Conservation (phyloP, 1,284 basidiomycete species). For the Fomitopsis palustris region DNA sequence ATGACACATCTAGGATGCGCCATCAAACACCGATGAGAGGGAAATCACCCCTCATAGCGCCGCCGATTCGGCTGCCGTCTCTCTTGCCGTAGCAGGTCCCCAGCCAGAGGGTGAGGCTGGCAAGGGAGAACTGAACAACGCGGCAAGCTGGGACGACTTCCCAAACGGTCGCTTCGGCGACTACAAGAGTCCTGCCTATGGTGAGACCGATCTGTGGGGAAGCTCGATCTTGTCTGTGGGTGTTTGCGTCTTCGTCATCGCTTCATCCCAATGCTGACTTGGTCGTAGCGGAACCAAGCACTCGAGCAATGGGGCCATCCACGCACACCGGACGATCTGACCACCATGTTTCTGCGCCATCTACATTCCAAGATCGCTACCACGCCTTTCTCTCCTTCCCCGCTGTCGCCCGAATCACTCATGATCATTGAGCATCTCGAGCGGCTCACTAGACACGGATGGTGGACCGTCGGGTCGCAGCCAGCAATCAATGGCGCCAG, state of each 20-base stretch:
- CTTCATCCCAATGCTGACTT: background rate
- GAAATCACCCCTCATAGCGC: constrained; percentile 62
- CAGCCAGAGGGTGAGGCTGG: constrained; percentile 52
- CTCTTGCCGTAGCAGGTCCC: constrained; percentile 36
- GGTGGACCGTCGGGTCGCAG: constrained; percentile 98
- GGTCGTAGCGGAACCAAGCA: constrained; percentile 58
- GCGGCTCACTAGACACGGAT: constrained; percentile 69
- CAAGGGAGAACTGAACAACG: constrained; percentile 70
- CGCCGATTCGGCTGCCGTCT: constrained; percentile 50
- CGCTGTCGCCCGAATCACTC: constrained; percentile 83
- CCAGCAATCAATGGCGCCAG: constrained; percentile 84
- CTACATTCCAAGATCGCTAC: constrained; percentile 67
- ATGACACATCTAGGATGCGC: constrained; percentile 16
- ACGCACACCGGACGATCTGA: constrained; percentile 67
- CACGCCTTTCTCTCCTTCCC: constrained; percentile 89
- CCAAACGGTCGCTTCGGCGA: constrained; percentile 99
- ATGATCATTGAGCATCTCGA: constrained; percentile 81
- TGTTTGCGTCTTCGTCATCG: background rate
- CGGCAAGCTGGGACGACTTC: constrained; percentile 94
- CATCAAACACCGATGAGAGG: constrained; percentile 33
- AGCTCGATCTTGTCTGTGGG: constrained; percentile 53
- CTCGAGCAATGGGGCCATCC: constrained; percentile 84
- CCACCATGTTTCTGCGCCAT: constrained; percentile 76
- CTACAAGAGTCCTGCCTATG: constrained; percentile 94
- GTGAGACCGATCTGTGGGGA: constrained; percentile 75